Conservation (phyloP, 305 asterid genomes). For the Rubia balearica region DNA sequence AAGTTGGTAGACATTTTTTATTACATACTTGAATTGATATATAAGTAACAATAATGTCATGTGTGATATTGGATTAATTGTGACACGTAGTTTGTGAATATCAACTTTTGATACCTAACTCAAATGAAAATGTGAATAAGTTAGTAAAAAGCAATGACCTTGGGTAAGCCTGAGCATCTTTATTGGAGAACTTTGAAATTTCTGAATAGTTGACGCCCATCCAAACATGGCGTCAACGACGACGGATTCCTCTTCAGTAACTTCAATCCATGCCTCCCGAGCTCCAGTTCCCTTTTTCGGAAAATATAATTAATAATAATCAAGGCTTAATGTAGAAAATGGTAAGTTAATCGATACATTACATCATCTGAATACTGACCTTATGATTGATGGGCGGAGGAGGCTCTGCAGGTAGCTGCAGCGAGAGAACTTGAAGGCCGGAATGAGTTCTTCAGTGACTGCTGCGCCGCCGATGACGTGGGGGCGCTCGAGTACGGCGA, state of each 20-base stretch:
- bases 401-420: slow-evolving; percentile 97
- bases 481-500: slow-evolving; percentile 94
- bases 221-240: slow-evolving; percentile 84
- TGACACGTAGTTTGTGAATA: too few species aligned
- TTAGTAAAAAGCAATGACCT: slow-evolving; percentile 29
- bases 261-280: slow-evolving; percentile 78
- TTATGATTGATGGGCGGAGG: slow-evolving; percentile 72
- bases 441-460: slow-evolving; percentile 84
- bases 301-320: not conserved
- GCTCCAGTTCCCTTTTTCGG: slow-evolving; percentile 62
- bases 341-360: not conserved
- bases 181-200: slow-evolving; percentile 78
- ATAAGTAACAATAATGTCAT: too few species aligned
- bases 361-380: slow-evolving; percentile 25
- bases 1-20: too few species aligned
- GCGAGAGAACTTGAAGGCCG: slow-evolving; percentile 93
- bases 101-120: too few species aligned
- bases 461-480: slow-evolving; percentile 94
- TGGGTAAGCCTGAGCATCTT: slow-evolving; percentile 79
- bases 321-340: not conserved
- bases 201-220: slow-evolving; percentile 72
- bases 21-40: too few species aligned
- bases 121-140: not conserved
- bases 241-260: slow-evolving; percentile 76
- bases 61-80: too few species aligned